Percentiles rank a stretch among this genome's conserved stretches.
phyloP scores from a whole-genome alignment of 2,329 filamentous ascomycete genomes.

The Samsoniella hepiali region DNA sequence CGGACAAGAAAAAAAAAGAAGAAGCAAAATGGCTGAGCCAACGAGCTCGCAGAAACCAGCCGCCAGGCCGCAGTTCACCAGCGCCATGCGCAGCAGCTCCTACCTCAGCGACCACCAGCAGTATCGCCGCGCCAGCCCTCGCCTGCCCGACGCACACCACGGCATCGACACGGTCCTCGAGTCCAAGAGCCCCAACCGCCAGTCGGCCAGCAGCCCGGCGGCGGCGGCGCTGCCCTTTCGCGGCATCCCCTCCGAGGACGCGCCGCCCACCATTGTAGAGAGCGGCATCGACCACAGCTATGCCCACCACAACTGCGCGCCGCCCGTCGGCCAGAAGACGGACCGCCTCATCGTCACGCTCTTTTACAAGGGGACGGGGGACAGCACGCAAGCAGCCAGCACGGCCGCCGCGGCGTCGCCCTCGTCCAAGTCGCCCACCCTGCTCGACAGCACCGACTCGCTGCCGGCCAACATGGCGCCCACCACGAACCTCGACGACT shows the following conservation, averaged over 20 bases:
- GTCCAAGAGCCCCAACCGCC: slow-evolving; percentile 41
- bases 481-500: slow-evolving; percentile 54
- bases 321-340: slow-evolving; percentile 44
- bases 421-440: slow-evolving; percentile 26
- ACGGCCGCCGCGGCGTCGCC: neutral
- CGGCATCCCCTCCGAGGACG: slow-evolving; percentile 57
- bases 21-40: slow-evolving; percentile 11
- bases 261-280: slow-evolving; percentile 59
- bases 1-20: neutral
- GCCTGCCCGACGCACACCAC: slow-evolving; percentile 52
- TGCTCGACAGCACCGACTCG: slow-evolving; percentile 32
- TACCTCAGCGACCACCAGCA: slow-evolving; percentile 63
- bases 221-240: slow-evolving; percentile 48
- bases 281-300: slow-evolving; percentile 60
- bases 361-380: slow-evolving; percentile 52
- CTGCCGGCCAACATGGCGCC: slow-evolving; percentile 56
- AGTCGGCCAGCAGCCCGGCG: slow-evolving; percentile 28
- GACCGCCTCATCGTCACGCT: slow-evolving; percentile 60
- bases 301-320: slow-evolving; percentile 61
- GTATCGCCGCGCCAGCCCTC: slow-evolving; percentile 47
- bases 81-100: slow-evolving; percentile 56
- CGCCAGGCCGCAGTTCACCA: slow-evolving; percentile 46
- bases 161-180: slow-evolving; percentile 65
- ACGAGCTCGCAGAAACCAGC: slow-evolving; percentile 3
- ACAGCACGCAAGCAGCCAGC: slow-evolving; percentile 21